Conservation (phyloP, 371 early-diverging fungal genomes). For the Mortierella sp. region DNA sequence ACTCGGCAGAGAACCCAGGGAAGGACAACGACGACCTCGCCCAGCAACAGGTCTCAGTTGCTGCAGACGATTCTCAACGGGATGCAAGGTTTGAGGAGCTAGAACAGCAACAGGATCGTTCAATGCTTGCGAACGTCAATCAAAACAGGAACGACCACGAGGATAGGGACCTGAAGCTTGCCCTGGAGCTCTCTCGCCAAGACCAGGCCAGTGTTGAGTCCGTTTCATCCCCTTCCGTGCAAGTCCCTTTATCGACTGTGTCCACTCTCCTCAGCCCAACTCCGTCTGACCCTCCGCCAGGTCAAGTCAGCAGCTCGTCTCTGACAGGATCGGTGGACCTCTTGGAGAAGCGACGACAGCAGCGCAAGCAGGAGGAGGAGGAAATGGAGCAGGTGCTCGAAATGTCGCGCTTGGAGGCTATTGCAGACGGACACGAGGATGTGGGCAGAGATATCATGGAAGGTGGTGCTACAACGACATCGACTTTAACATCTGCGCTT, state of each 20-base stretch:
- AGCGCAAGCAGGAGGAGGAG: constrained; percentile 36
- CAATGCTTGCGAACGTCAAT: neutral
- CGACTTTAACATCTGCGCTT: neutral
- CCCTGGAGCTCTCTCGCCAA: constrained; percentile 28
- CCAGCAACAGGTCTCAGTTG: constrained; percentile 14
- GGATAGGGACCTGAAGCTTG: constrained; percentile 11
- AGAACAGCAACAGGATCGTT: neutral
- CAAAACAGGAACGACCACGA: constrained; percentile 5
- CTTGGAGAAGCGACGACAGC: constrained; percentile 24
- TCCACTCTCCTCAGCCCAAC: neutral
- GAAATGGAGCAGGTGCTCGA: constrained; percentile 47
- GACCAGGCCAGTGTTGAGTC: constrained; percentile 7
- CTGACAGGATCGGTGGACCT: constrained; percentile 20
- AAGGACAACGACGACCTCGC: neutral
- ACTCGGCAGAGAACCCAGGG: neutral
- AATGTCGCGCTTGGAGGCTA: constrained; percentile 39
- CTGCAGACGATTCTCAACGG: constrained; percentile 11
- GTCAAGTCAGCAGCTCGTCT: neutral
- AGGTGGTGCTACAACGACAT: neutral
- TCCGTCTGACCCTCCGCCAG: neutral
- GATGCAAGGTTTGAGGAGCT: constrained; percentile 20
- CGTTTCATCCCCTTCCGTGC: neutral
- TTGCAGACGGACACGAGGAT: constrained; percentile 44
- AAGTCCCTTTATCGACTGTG: neutral
- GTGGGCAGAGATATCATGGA: neutral